Conservation (phyloP, 441 rosid species). For the Manihot esculenta region DNA sequence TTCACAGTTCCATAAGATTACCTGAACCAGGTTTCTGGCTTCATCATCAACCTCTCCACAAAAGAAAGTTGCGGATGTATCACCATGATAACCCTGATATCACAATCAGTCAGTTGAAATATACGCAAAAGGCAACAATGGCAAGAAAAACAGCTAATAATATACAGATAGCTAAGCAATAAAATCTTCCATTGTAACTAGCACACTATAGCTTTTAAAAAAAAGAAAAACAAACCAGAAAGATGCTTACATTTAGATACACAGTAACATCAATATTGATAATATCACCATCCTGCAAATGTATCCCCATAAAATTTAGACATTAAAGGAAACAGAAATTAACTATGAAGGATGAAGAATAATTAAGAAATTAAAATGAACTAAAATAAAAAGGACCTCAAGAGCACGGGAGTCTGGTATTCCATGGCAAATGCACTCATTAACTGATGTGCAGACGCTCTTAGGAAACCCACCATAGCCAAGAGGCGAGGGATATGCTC, state of each 20-base stretch:
- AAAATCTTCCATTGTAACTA: background rate
- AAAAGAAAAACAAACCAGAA: slow-evolving; percentile 20
- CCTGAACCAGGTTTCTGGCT: slow-evolving; percentile 79
- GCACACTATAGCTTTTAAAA: background rate
- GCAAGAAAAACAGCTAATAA: background rate
- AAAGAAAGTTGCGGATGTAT: slow-evolving; percentile 88
- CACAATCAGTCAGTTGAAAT: background rate
- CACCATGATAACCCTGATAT: slow-evolving; percentile 86
- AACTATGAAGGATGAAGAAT: slow-evolving; percentile 4
- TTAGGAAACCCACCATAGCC: slow-evolving; percentile 97
- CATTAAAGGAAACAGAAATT: slow-evolving; percentile 8
- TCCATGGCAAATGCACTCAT: slow-evolving; percentile 96
- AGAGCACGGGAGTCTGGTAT: slow-evolving; percentile 88
- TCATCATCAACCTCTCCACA: slow-evolving; percentile 81
- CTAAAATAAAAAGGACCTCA: slow-evolving; percentile 48
- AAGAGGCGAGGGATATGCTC: slow-evolving; percentile 99
- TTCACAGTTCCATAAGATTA: slow-evolving; percentile 25
- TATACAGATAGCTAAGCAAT: slow-evolving; percentile 1
- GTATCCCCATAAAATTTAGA: slow-evolving; percentile 1
- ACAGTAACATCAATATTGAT: slow-evolving; percentile 91
- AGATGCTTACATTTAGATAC: slow-evolving; percentile 63
- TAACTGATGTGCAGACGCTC: slow-evolving; percentile 96
- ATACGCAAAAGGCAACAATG: slow-evolving; percentile 5
- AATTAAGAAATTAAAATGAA: slow-evolving; percentile 13
- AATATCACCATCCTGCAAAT: slow-evolving; percentile 86